A percentile compares a stretch with the other conserved stretches of the same genome.
Conservation (phyloP, 1,284 basidiomycete species). For the Dichomitus squalens region DNA sequence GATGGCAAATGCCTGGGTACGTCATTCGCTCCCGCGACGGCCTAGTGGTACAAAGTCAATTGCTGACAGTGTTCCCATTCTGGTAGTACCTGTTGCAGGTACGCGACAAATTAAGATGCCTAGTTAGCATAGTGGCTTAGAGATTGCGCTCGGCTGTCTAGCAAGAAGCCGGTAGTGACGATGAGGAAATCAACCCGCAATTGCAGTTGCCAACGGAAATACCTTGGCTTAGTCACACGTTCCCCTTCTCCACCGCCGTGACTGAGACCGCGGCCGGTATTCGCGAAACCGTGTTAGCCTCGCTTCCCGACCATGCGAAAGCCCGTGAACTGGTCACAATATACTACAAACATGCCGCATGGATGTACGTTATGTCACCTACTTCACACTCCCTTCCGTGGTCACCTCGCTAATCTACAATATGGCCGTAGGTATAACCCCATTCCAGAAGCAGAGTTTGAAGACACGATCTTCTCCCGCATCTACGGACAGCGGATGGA, state of each 20-base stretch:
- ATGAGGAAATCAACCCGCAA: slow-evolving; percentile 47
- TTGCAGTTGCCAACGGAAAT: slow-evolving; percentile 50
- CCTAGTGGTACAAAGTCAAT: slow-evolving; percentile 1
- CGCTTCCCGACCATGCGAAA: slow-evolving; percentile 46
- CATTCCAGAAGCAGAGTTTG: slow-evolving; percentile 57
- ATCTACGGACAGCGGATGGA: slow-evolving; percentile 48
- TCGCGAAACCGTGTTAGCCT: slow-evolving; percentile 44
- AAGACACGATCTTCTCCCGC: slow-evolving; percentile 50
- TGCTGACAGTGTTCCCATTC: slow-evolving; percentile 12
- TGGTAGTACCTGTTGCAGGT: slow-evolving; percentile 42
- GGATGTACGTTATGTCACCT: slow-evolving; percentile 54
- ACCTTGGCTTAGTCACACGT: slow-evolving; percentile 60
- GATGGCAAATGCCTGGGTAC: slow-evolving; percentile 68
- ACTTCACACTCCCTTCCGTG: background rate
- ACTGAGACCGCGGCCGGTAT: slow-evolving; percentile 45
- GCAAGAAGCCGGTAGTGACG: slow-evolving; percentile 61
- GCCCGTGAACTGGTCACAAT: slow-evolving; percentile 49
- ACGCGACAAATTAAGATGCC: slow-evolving; percentile 13
- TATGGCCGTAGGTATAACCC: slow-evolving; percentile 56
- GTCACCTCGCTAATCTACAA: background rate
- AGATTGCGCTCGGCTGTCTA: slow-evolving; percentile 28
- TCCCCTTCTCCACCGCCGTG: slow-evolving; percentile 54
- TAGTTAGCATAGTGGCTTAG: slow-evolving; percentile 17
- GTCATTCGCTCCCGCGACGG: slow-evolving; percentile 26
- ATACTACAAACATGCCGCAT: slow-evolving; percentile 67